phyloP scores from a whole-genome alignment of 116 monocot species.

The Cymodocea nodosa region DNA sequence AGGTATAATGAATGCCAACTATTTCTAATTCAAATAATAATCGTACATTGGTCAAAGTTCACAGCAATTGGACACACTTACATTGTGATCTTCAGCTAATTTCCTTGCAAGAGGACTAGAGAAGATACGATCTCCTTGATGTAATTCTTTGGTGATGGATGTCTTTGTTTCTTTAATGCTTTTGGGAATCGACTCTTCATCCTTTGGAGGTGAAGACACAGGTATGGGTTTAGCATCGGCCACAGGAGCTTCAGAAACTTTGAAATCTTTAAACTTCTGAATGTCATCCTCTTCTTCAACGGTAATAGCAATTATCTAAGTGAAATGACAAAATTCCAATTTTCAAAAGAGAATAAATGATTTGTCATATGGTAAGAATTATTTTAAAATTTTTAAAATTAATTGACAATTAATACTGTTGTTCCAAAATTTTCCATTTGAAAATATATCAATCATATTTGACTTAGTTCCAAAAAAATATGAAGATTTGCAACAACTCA shows the following conservation, averaged over 20 bases:
- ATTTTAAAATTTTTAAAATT: too few relatives aligned
- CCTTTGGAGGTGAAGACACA: slow-evolving; percentile 25
- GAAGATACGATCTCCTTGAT: slow-evolving; percentile 54
- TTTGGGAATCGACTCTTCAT: slow-evolving; percentile 24
- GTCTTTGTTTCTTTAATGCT: slow-evolving; percentile 30
- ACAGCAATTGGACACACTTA: slow-evolving; percentile 9
- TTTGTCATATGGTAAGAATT: too few relatives aligned
- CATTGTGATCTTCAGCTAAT: slow-evolving; percentile 91
- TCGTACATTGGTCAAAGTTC: too few relatives aligned
- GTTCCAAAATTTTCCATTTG: too few relatives aligned
- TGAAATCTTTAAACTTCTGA: slow-evolving; percentile 78
- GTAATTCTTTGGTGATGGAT: slow-evolving; percentile 28
- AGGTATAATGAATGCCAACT: not conserved
- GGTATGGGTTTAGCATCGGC: slow-evolving; percentile 29
- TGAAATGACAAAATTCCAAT: not conserved
- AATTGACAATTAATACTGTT: too few relatives aligned
- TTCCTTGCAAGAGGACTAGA: slow-evolving; percentile 86
- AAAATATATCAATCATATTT: too few relatives aligned
- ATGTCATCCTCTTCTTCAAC: slow-evolving; percentile 88
- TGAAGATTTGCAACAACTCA: too few relatives aligned
- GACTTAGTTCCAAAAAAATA: too few relatives aligned
- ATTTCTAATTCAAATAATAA: too few relatives aligned
- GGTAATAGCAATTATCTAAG: slow-evolving; percentile 76
- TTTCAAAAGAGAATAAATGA: slow-evolving; percentile 3
- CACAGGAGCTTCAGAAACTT: slow-evolving; percentile 33